Conservation (phyloP, 2,329 filamentous ascomycete species). For the Sporothrix globosa region DNA sequence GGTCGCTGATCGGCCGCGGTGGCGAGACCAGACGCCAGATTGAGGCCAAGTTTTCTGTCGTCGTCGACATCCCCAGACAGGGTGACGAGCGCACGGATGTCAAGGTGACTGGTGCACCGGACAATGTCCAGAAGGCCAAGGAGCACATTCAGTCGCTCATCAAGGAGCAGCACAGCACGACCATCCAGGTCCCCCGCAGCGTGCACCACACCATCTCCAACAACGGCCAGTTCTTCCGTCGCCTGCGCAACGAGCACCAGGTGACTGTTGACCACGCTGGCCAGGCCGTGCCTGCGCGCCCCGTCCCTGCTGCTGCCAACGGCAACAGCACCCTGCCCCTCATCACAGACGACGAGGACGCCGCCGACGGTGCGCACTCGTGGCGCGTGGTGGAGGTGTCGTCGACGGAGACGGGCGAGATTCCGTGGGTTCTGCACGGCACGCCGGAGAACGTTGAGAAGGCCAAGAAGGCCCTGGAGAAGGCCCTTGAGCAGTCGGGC, state of each 20-base stretch:
- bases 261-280: slow-evolving; percentile 92
- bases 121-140: slow-evolving; percentile 82
- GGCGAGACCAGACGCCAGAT: slow-evolving; percentile 84
- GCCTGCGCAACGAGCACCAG: slow-evolving; percentile 79
- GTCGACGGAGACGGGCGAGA: slow-evolving; percentile 65
- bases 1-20: slow-evolving; percentile 86
- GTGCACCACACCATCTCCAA: slow-evolving; percentile 85
- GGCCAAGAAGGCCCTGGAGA: slow-evolving; percentile 73
- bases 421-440: slow-evolving; percentile 89
- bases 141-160: slow-evolving; percentile 77
- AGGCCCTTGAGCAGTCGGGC: slow-evolving; percentile 71
- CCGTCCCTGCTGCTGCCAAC: slow-evolving; percentile 61
- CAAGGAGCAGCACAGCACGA: slow-evolving; percentile 87
- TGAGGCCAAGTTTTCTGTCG: slow-evolving; percentile 82
- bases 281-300: slow-evolving; percentile 72
- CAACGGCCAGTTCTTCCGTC: slow-evolving; percentile 91
- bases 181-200: slow-evolving; percentile 77
- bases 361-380: slow-evolving; percentile 68
- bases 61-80: slow-evolving; percentile 88
- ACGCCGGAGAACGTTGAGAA: slow-evolving; percentile 76
- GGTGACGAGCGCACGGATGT: slow-evolving; percentile 81
- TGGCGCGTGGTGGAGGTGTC: slow-evolving; percentile 76
- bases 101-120: slow-evolving; percentile 79
- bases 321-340: slow-evolving; percentile 75
- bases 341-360: slow-evolving; percentile 82